Percentiles rank a stretch among this genome's conserved stretches.
Conservation (phyloP, 306 rosid genomes). For the Vicia sativa region DNA sequence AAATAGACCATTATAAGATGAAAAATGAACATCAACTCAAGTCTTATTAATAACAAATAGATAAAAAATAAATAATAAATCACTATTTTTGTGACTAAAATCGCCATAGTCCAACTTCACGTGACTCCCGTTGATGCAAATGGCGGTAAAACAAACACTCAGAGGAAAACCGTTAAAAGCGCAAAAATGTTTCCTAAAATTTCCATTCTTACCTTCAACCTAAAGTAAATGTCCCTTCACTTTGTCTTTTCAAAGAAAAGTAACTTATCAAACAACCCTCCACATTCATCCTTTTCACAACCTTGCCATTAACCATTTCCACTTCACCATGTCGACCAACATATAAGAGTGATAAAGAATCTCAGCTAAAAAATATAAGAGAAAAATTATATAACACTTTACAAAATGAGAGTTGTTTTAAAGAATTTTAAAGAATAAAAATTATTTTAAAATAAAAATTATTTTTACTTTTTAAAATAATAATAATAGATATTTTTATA, state of each 20-base stretch:
- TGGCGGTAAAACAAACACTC: neutral
- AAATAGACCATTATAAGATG: no score
- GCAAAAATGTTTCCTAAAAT: neutral
- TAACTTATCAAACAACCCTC: neutral
- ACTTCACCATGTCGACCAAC: neutral
- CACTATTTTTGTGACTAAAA: neutral
- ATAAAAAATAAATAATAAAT: no score
- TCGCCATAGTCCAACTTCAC: neutral
- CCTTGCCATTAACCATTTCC: neutral
- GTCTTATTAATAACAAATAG: no score
- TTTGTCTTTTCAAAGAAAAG: neutral
- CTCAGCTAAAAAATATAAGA: no score
- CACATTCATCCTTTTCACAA: neutral
- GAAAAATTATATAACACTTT: no score
- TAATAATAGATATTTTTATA: no score
- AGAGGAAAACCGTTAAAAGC: neutral
- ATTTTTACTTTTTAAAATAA: no score
- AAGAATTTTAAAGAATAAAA: no score
- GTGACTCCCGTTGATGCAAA: neutral
- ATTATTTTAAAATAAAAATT: no score
- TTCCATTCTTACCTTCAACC: constrained; percentile 8
- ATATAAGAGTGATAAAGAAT: no score
- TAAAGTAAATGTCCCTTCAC: neutral
- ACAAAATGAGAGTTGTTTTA: no score
- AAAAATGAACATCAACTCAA: no score